Base-by-base conservation (phyloP, 768 basidiomycete genomes). In the Calocybe indica region DNA sequence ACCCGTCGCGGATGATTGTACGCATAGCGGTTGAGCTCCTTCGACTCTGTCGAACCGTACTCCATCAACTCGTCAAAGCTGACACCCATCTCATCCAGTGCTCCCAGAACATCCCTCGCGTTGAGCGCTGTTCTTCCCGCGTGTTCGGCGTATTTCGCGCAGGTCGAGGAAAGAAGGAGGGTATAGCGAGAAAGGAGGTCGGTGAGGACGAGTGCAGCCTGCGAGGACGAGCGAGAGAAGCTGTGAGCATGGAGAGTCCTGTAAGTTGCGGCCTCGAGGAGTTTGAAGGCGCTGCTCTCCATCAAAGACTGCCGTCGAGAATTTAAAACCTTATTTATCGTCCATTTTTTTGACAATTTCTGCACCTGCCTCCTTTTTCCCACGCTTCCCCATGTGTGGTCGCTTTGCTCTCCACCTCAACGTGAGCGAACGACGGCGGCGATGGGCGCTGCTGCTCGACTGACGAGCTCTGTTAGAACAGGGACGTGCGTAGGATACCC, bases 161-260 rank as follows among this genome's bases (percentile, higher is more conserved):
- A 83, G 6, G 86, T 80, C 1, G 77, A 69, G 1, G 85, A 68
- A 13, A 90, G 70, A 22, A 90, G 70, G 7, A 75, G 55, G 48
- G 91, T 69, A 62, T 91, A 92, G 47, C 85, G 82, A 34, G 84
- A 74, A n/a, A 92, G 76, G 52, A 91, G 71, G 64, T 86, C 88
- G 9, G 86, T 84, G 40, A 92, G 73, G 12, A 85, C 76, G 22
- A 77, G 65, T 7, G 82, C 73, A 3, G 90, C 87, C 58, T 85
- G 83, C 1, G 80, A 66, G 2, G 90, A 92, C 0, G 88, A 76
- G 43, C 86, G 77, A 34, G 84, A 80, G 66, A 92, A 92, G 52
- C 75, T 74, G 54, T 90, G 80, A 0, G 87, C 83, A 53, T 91
- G 88, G 11, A 91, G 74, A 12, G 86, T 84, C 46, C 81, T 78